Evolutionary conservation across 257 asterid species (phyloP), one percentile per base, ranked within the genome.

Genomic region (Eucommia ulmoides): DNA sequence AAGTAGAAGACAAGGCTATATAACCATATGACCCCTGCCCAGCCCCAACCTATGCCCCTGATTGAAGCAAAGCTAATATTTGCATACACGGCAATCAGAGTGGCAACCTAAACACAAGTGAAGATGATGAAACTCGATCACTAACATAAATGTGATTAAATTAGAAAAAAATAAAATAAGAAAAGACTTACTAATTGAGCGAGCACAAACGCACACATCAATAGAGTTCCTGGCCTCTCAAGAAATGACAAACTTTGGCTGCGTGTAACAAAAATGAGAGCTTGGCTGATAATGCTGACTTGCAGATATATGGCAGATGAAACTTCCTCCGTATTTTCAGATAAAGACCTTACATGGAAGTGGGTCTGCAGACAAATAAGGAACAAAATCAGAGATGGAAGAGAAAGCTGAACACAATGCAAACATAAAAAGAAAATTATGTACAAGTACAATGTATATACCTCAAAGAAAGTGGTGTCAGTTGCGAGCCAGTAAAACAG

Each of bases 11-110:
- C 29, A 9, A 56, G 64, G 52, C 64, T 66, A 49, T 56, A 66
- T 42, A 66, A 22, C 73, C 73, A 66, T 66, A 66, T 66, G 11
- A 66, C 42, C 15, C 73, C 73, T 18, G 73, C 64, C 73, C 64
- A 61, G 12, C 68, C 64, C 72, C 72, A 66, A 1, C 72, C 64
- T 6, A 66, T 61, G 53, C 68, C 64, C 1, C 58, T 66, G 29
- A 61, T 48, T 46, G 56, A 19, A 41, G 73, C 73, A 33, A 60
- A 61, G 55, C 55, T 17, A 3, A 55, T 55, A n/a, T 45, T 52
- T 50, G 67, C 64, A 47, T 55, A 66, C 20, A 66, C 73, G 0
- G 64, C 54, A 48, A 66, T 60, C 53, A 52, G 44, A 14, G 68
- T 61, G 23, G 68, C 68, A 55, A 52, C 68, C 73, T 66, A 19